phyloP scores from a whole-genome alignment of 345 rosid species.

The Orychophragmus violaceus region DNA sequence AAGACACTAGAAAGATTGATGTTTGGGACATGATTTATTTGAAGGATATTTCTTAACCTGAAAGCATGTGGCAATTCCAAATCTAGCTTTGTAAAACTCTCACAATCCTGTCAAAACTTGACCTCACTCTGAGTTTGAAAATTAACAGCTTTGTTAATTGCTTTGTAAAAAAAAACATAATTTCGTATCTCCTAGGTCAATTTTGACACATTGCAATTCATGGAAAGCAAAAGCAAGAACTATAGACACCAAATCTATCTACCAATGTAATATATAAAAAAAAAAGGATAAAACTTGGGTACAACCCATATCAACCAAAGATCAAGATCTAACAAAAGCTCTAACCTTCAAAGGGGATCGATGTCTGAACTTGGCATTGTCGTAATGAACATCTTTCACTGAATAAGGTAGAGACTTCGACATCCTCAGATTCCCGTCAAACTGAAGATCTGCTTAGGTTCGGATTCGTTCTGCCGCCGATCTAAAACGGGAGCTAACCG shows the following conservation, averaged over 20 bases:
- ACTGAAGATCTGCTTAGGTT: slow-evolving; percentile 12
- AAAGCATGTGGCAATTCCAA: neutral
- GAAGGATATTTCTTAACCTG: neutral
- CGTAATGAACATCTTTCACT: slow-evolving; percentile 77
- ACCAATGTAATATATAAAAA: neutral
- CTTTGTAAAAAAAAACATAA: neutral
- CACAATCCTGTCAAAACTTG: neutral
- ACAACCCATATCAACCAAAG: slow-evolving; percentile 5
- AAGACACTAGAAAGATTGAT: neutral
- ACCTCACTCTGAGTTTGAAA: neutral
- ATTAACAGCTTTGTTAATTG: neutral
- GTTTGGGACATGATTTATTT: neutral
- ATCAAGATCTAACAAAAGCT: slow-evolving; percentile 8
- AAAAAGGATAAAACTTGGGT: neutral
- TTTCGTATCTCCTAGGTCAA: neutral
- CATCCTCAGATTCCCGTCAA: slow-evolving; percentile 36
- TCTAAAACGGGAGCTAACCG: neutral
- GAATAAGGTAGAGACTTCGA: slow-evolving; percentile 74
- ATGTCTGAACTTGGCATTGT: slow-evolving; percentile 90
- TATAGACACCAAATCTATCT: neutral
- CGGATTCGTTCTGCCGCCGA: neutral
- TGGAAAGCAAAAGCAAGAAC: neutral
- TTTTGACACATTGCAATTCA: neutral
- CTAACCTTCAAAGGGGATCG: slow-evolving; percentile 66
- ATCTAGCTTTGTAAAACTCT: neutral